Evolutionary conservation across 495 filamentous ascomycete species (phyloP).

Genomic region (Chaetomium tenue): DNA sequence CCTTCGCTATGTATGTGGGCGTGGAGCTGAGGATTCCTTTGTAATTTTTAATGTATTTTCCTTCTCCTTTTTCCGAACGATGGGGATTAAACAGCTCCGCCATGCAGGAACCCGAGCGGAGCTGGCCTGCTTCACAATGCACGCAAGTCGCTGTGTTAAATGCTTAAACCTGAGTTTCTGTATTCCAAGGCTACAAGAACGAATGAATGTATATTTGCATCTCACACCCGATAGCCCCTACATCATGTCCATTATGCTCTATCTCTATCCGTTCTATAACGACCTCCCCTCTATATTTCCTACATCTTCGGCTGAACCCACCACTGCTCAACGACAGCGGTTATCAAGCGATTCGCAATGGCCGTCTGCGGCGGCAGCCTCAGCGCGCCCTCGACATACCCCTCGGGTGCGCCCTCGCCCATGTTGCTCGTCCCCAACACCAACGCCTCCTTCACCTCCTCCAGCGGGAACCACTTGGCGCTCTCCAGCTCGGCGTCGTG

Average conservation of each 20-base stretch:
- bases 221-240: too few relatives aligned
- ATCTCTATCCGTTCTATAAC: background rate
- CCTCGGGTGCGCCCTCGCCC: constrained; percentile 58
- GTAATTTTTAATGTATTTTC: too few relatives aligned
- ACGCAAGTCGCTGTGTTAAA: too few relatives aligned
- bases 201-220: too few relatives aligned
- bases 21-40: too few relatives aligned
- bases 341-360: constrained; percentile 72
- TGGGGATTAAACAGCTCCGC: too few relatives aligned
- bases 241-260: background rate
- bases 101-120: too few relatives aligned
- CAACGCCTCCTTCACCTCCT: constrained; percentile 65
- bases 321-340: constrained; percentile 46
- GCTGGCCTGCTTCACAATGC: too few relatives aligned
- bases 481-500: constrained; percentile 90
- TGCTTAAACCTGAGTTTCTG: too few relatives aligned
- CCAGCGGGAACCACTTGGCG: constrained; percentile 79
- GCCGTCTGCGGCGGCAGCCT: constrained; percentile 72
- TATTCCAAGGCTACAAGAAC: too few relatives aligned
- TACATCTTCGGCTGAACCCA: constrained; percentile 44
- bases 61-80: too few relatives aligned
- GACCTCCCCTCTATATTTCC: background rate
- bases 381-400: constrained; percentile 70
- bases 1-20: too few relatives aligned
- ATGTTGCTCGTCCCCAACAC: constrained; percentile 60